These are phyloP conservation scores for Marasmius oreades DNA, from an alignment of 1,284 basidiomycete species.

Conservation along the genomic window DNA sequence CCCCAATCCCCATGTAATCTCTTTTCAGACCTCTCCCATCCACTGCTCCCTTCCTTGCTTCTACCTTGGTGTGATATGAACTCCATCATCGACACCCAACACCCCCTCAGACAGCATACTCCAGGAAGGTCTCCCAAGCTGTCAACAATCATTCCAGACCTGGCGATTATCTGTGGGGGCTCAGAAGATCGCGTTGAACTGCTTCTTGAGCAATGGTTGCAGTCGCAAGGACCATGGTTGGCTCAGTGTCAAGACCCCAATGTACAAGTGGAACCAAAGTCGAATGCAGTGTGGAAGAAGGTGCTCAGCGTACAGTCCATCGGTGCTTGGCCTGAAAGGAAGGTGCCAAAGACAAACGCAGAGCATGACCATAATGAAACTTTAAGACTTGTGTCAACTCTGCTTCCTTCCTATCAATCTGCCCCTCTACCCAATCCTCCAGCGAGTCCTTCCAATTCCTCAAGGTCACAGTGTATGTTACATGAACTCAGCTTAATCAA, in stretches of 20 bases:
- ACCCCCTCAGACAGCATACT: not conserved
- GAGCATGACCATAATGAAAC: not conserved
- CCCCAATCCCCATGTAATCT: not conserved
- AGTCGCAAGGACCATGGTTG: not conserved
- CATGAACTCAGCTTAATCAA: conserved; percentile 2
- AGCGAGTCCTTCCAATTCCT: not conserved
- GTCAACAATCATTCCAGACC: not conserved
- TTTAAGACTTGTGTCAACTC: not conserved
- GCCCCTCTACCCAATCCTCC: not conserved
- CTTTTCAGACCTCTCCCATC: not conserved
- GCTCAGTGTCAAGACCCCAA: not conserved
- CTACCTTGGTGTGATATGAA: not conserved
- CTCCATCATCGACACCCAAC: not conserved
- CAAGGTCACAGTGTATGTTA: not conserved
- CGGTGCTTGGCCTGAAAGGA: not conserved
- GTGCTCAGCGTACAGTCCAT: not conserved
- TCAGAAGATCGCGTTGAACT: not conserved
- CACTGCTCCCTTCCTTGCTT: not conserved
- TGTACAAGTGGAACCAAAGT: not conserved
- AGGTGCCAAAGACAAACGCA: not conserved
- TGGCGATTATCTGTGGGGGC: not conserved
- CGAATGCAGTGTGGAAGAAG: not conserved
- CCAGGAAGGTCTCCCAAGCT: not conserved
- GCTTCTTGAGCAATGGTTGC: not conserved
- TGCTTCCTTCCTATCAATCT: too few relatives aligned